These are phyloP conservation scores for Tetrahymena thermophila DNA, from an alignment of 73 alveolate species.

Conservation along the genomic window DNA sequence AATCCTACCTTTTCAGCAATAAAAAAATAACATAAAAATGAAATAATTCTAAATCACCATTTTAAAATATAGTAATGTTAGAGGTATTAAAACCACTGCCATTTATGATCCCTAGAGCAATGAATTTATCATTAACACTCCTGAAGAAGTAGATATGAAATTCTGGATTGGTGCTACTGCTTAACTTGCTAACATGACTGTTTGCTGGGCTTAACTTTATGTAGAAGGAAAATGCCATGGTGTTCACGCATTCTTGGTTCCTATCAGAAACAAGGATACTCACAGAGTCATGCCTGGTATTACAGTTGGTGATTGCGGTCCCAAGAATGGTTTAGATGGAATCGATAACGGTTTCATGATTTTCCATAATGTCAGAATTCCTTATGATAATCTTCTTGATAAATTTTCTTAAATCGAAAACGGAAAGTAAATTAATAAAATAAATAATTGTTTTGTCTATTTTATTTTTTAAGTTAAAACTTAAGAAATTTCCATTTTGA, in stretches of 20 bases:
- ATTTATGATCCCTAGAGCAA: slow-evolving; percentile 51
- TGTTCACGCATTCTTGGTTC: slow-evolving; percentile 71
- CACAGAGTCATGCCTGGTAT: slow-evolving; percentile 65
- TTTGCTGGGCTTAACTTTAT: slow-evolving; percentile 61
- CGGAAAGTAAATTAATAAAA: slow-evolving; percentile 30
- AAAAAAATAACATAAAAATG: not conserved
- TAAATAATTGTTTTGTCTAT: not conserved
- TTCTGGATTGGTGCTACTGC: slow-evolving; percentile 82
- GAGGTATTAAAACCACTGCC: slow-evolving; percentile 70
- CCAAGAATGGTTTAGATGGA: slow-evolving; percentile 65
- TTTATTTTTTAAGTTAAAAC: not conserved
- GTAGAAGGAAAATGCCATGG: slow-evolving; percentile 56
- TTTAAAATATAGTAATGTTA: slow-evolving; percentile 49
- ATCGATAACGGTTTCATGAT: slow-evolving; percentile 76
- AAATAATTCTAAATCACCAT: not conserved
- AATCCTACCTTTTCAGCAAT: not conserved
- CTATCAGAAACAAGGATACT: slow-evolving; percentile 52
- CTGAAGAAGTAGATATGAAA: slow-evolving; percentile 56
- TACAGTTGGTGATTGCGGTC: slow-evolving; percentile 80
- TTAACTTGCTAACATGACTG: slow-evolving; percentile 56
- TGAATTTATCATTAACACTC: slow-evolving; percentile 69
- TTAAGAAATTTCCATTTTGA: not conserved
- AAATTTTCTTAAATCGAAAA: slow-evolving; percentile 54
- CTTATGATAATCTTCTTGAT: slow-evolving; percentile 60
- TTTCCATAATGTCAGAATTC: slow-evolving; percentile 61